Conservation (phyloP, 441 rosid genomes). For the Erodium trifolium region DNA sequence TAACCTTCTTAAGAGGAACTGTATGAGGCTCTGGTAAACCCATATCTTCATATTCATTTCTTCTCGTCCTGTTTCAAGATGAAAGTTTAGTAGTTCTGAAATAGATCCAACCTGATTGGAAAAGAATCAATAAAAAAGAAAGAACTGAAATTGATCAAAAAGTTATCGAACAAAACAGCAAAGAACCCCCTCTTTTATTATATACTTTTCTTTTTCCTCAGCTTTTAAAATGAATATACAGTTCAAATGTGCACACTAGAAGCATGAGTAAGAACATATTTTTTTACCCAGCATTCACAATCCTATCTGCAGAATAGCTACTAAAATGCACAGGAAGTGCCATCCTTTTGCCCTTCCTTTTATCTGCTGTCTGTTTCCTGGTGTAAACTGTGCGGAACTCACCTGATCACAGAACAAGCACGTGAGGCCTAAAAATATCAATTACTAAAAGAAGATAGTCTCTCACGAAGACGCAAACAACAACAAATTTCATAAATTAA, state of each 20-base stretch:
- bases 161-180: too few relatives aligned
- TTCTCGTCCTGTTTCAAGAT: not conserved
- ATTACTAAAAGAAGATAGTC: not conserved
- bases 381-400: not conserved
- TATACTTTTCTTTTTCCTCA: not conserved
- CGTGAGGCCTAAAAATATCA: not conserved
- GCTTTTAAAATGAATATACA: not conserved
- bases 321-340: not conserved
- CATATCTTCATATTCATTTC: not conserved
- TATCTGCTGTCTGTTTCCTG: not conserved
- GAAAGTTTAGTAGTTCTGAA: not conserved
- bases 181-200: too few relatives aligned
- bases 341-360: not conserved
- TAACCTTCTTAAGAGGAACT: not conserved
- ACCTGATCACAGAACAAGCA: not conserved
- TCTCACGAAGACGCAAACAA: not conserved
- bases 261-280: not conserved
- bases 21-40: not conserved
- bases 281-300: not conserved
- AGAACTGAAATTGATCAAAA: not conserved
- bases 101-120: not conserved
- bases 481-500: too few relatives aligned
- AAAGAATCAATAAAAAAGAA: too few relatives aligned
- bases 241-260: not conserved
- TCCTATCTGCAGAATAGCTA: conserved; percentile 1